A percentile compares a stretch with the other conserved stretches of the same genome.
Evolutionary conservation across 2,329 filamentous ascomycete species (phyloP).

Genomic region (Fusarium avenaceum): DNA sequence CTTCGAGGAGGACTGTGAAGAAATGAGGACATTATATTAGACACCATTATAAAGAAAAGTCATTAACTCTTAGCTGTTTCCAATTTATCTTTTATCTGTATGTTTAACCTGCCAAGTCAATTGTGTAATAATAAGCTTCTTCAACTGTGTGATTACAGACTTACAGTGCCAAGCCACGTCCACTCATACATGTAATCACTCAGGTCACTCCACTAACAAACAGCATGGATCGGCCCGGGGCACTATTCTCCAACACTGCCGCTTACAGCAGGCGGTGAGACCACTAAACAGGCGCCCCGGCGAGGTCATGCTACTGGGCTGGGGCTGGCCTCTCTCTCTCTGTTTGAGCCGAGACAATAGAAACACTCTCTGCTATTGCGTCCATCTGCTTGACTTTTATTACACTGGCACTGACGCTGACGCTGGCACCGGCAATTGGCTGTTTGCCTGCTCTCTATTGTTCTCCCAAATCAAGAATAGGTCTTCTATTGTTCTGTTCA

Average conservation of each 20-base stretch:
- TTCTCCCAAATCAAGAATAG: conserved; percentile 2
- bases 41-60: background rate
- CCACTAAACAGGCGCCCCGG: conserved; percentile 25
- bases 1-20: conserved; percentile 66
- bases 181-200: conserved; percentile 13
- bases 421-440: conserved; percentile 8
- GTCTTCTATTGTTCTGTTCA: conserved; percentile 1
- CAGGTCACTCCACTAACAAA: conserved; percentile 18
- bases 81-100: background rate
- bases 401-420: conserved; percentile 1
- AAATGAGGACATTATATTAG: background rate
- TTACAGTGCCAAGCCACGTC: conserved; percentile 18
- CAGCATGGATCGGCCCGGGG: conserved; percentile 23
- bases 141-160: conserved; percentile 1
- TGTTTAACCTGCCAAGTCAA: background rate
- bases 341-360: conserved; percentile 35
- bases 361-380: conserved; percentile 19
- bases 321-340: conserved; percentile 14
- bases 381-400: conserved; percentile 8
- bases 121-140: background rate
- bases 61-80: background rate
- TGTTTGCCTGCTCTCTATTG: conserved; percentile 8
- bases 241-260: conserved; percentile 36
- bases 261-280: conserved; percentile 46
- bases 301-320: conserved; percentile 43